Conservation (phyloP, 805 yeast genomes). For the Torulaspora franciscae region DNA sequence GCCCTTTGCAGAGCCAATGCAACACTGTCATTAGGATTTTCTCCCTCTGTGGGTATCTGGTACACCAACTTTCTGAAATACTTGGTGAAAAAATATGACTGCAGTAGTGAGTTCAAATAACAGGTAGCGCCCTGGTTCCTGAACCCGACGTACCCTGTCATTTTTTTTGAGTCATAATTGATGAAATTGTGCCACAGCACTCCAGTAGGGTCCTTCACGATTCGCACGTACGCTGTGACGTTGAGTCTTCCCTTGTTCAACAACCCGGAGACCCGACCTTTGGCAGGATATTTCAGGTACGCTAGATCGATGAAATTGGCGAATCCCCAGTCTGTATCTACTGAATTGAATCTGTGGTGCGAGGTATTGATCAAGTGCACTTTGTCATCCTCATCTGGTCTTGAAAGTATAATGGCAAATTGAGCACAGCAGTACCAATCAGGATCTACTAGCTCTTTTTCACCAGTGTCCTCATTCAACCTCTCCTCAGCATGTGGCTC, state of each 20-base stretch:
- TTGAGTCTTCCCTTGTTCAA: constrained; percentile 54
- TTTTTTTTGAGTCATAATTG: constrained; percentile 80
- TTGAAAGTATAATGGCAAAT: constrained; percentile 79
- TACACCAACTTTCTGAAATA: constrained; percentile 80
- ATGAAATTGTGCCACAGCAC: constrained; percentile 87
- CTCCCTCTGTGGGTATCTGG: constrained; percentile 75
- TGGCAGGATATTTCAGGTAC: constrained; percentile 40
- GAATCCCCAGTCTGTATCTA: constrained; percentile 95
- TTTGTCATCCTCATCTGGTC: constrained; percentile 59
- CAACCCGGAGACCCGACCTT: constrained; percentile 38
- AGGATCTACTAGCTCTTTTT: constrained; percentile 34
- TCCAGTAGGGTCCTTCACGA: constrained; percentile 86
- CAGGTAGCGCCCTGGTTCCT: constrained; percentile 98
- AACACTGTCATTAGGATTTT: constrained; percentile 53
- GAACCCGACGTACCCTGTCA: constrained; percentile 88
- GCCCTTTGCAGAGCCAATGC: constrained; percentile 82
- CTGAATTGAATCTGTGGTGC: constrained; percentile 68
- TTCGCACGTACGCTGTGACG: constrained; percentile 70
- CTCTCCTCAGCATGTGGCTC: constrained; percentile 54
- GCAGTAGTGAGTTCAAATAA: constrained; percentile 85
- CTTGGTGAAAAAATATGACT: constrained; percentile 83
- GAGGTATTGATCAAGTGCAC: constrained; percentile 60
- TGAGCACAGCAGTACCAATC: constrained; percentile 91
- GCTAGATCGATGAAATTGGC: constrained; percentile 62
- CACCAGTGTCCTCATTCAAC: constrained; percentile 29